Conservation (phyloP, 2,329 filamentous ascomycete genomes). For the Plenodomus lindquistii region DNA sequence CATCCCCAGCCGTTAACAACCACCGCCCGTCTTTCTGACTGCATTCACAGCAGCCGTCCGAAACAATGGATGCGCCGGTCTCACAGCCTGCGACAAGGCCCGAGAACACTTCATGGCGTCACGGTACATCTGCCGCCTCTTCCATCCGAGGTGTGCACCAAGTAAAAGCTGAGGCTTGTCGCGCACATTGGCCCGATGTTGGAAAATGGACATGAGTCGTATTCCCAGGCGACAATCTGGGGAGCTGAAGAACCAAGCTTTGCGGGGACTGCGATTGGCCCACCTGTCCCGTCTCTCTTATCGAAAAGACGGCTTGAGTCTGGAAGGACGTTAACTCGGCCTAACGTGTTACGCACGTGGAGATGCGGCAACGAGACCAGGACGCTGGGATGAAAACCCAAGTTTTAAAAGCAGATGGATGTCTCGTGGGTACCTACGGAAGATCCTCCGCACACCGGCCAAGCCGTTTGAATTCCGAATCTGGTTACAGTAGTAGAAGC, state of each 20-base stretch:
- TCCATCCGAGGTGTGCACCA: not conserved
- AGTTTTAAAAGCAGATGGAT: not conserved
- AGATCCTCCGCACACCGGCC: not conserved
- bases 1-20: not conserved
- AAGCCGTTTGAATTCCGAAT: not conserved
- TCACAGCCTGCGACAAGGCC: not conserved
- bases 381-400: not conserved
- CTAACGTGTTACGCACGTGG: not conserved
- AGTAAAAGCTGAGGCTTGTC: not conserved
- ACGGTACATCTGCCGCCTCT: not conserved
- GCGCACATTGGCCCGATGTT: not conserved
- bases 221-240: not conserved
- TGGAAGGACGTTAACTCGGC: not conserved
- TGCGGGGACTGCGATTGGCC: not conserved
- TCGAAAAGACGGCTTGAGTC: not conserved
- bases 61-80: not conserved
- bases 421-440: not conserved
- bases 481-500: not conserved
- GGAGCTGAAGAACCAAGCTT: not conserved
- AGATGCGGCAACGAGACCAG: not conserved
- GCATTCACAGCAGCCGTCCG: not conserved
- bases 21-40: not conserved
- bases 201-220: not conserved
- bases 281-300: not conserved
- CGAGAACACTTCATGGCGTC: not conserved